Evolutionary conservation across 768 basidiomycete species (phyloP).

Genomic region (Lactifluus subvellereus): DNA sequence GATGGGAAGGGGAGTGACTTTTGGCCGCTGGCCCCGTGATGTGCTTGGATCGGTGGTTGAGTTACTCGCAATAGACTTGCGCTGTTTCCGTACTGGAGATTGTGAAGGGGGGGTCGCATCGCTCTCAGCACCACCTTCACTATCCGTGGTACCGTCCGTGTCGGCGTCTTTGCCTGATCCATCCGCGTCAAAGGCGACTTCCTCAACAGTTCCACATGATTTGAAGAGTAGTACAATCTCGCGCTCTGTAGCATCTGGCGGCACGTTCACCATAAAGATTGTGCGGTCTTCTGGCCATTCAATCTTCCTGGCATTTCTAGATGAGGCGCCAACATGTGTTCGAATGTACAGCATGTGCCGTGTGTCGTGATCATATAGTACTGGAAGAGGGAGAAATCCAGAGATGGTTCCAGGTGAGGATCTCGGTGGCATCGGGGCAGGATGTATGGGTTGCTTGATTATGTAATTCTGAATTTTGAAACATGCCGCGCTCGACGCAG

Average conservation of each 20-base stretch:
- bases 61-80: constrained; percentile 26
- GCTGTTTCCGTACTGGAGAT: constrained; percentile 31
- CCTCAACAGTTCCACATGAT: constrained; percentile 69
- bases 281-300: constrained; percentile 56
- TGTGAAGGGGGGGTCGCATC: constrained; percentile 18
- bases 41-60: constrained; percentile 8
- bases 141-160: constrained; percentile 35
- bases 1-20: constrained; percentile 56
- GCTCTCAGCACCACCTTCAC: constrained; percentile 29
- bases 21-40: constrained; percentile 35
- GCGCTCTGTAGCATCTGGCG: constrained; percentile 80
- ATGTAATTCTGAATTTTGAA: neutral
- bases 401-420: constrained; percentile 25
- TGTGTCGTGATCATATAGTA: constrained; percentile 36
- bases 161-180: constrained; percentile 33
- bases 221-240: constrained; percentile 78
- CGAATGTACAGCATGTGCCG: constrained; percentile 77
- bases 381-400: constrained; percentile 46
- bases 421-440: neutral
- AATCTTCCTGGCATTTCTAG: constrained; percentile 30
- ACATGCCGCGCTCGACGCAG: neutral
- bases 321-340: constrained; percentile 45
- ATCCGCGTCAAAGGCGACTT: constrained; percentile 57
- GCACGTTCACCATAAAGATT: constrained; percentile 83
- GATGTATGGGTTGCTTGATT: neutral